Conservation (phyloP, 495 filamentous ascomycete genomes). For the Aspergillus baeticus region DNA sequence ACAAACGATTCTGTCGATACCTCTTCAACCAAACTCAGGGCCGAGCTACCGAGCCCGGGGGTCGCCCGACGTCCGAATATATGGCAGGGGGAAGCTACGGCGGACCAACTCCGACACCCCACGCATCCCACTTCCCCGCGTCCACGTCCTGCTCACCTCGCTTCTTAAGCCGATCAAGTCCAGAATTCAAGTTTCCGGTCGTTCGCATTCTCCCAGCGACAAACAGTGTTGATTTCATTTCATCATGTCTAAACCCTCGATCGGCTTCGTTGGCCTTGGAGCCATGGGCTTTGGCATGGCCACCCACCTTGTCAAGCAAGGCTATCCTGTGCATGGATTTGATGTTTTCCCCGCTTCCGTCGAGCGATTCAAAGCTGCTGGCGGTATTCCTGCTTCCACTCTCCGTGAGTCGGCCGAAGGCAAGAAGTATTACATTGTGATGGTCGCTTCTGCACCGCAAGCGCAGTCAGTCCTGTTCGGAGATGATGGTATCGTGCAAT, state of each 20-base stretch:
- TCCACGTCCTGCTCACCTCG: background rate
- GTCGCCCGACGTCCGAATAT: background rate
- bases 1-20: background rate
- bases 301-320: conserved; percentile 67
- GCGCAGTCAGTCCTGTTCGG: conserved; percentile 65
- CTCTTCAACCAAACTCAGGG: background rate
- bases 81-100: background rate
- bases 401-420: conserved; percentile 61
- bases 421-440: conserved; percentile 65
- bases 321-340: conserved; percentile 69
- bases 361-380: conserved; percentile 64
- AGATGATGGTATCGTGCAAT: conserved; percentile 53
- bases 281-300: conserved; percentile 92
- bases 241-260: conserved; percentile 46
- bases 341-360: conserved; percentile 74
- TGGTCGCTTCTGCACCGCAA: conserved; percentile 77
- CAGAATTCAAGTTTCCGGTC: background rate
- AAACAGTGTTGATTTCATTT: background rate
- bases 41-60: background rate
- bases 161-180: background rate
- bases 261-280: conserved; percentile 81
- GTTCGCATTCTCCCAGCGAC: background rate
- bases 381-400: conserved; percentile 60
- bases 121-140: background rate
- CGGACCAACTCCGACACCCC: background rate